Conservation (phyloP, 768 basidiomycete species). For the Neoboletus subvelutipes region DNA sequence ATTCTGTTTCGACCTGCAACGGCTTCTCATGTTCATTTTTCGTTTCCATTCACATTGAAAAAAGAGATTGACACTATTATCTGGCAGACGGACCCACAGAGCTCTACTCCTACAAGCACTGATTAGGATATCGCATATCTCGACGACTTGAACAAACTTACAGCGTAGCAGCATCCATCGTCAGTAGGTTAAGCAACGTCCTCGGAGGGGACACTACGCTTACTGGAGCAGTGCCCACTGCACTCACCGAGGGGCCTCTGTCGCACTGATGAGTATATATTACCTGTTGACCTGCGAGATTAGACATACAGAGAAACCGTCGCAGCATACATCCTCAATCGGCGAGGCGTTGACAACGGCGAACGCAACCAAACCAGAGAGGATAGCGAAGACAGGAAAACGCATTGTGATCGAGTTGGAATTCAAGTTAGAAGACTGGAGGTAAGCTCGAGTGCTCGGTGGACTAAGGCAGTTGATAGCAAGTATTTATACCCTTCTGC, state of each 20-base stretch:
- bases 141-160: not conserved
- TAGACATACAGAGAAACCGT: not conserved
- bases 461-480: not conserved
- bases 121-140: not conserved
- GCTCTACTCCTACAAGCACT: too few relatives aligned
- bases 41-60: not conserved
- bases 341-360: not conserved
- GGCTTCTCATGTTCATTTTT: too few relatives aligned
- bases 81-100: not conserved
- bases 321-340: too few relatives aligned
- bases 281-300: not conserved
- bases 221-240: too few relatives aligned
- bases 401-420: not conserved
- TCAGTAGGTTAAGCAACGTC: not conserved
- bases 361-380: not conserved
- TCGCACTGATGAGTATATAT: not conserved
- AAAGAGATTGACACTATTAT: not conserved
- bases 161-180: not conserved
- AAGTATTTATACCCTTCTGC: not conserved
- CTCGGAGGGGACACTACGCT: not conserved
- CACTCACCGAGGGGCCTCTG: too few relatives aligned
- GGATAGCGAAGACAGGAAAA: not conserved
- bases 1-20: too few relatives aligned
- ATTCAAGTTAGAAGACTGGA: not conserved
- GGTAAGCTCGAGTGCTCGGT: not conserved